A percentile compares a stretch with the other conserved stretches of the same genome.
Conservation (phyloP, 139 green algal genomes). For the Microglena sp. region DNA sequence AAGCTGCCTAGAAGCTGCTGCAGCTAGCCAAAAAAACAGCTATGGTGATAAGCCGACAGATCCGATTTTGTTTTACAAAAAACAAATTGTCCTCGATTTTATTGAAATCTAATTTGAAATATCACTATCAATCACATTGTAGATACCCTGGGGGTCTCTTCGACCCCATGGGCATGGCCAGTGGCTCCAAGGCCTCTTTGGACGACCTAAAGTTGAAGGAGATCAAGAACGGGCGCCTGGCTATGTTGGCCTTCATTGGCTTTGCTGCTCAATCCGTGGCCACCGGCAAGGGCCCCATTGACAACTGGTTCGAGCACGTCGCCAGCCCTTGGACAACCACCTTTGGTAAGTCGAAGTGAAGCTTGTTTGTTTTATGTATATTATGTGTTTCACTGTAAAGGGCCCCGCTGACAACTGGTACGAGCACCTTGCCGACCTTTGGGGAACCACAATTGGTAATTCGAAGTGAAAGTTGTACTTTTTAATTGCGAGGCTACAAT, state of each 20-base stretch:
- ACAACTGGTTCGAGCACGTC: constrained; percentile 63
- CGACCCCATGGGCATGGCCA: constrained; percentile 66
- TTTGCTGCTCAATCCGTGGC: constrained; percentile 52
- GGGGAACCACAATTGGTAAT: constrained; percentile 45
- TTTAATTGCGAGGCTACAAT: no score
- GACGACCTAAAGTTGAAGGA: constrained; percentile 84
- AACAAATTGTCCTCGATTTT: no score
- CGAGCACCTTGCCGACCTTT: constrained; percentile 52
- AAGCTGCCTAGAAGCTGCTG: no score
- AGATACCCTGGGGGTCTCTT: constrained; percentile 58
- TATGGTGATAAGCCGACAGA: no score
- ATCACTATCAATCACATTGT: no score
- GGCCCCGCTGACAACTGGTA: constrained; percentile 58
- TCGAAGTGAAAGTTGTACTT: no score
- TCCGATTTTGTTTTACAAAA: no score
- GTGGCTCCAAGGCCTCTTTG: constrained; percentile 54
- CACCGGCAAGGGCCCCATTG: constrained; percentile 66
- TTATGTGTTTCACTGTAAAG: no score
- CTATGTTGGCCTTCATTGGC: constrained; percentile 55
- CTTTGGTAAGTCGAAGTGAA: no score
- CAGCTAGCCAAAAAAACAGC: no score
- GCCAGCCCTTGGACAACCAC: constrained; percentile 7
- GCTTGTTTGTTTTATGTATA: no score
- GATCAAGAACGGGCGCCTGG: constrained; percentile 85
- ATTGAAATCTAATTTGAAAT: no score